Evolutionary conservation across 73 alveolate species (phyloP), one percentile per base, ranked within the genome.

Genomic region (Blepharisma stoltei): DNA sequence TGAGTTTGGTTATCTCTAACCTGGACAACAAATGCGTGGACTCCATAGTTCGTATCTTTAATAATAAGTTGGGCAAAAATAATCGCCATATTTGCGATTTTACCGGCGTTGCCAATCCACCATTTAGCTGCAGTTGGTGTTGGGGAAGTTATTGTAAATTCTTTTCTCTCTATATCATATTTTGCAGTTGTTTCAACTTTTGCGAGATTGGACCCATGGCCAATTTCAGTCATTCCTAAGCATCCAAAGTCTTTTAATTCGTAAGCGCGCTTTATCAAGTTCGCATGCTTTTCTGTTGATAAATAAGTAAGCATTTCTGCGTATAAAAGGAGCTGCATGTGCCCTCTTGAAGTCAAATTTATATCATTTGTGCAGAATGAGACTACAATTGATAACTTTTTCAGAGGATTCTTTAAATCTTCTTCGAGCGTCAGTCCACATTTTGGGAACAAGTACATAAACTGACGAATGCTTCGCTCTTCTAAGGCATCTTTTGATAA

Each of bases 151-250:
- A 92, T 55, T 8, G 89, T 75, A 25, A 89, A 92, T 50, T 84
- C 90, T 67, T 80, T 49, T 4, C 86, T 76, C 54, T 71, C 32
- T 5, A 70, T 70, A 76, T 92, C 97, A 81, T 86, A 92, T 8
- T 78, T 82, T 0, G 97, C 97, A 18, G 93, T 92, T 1, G 97
- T 89, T 48, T 60, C 73, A 5, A 92, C 27, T 9, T 88, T 89
- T 80, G 86, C 73, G 8, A 92, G 95, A 80, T 92, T 89, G 7
- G 95, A 88, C 4, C 97, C 97, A 73, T 88, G 95, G 0, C 97
- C 97, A 9, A 91, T 47, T 77, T 91, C 97, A 49, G 97, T 91
- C 77, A 70, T n/a, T 44, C 46, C 32, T 37, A 70, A 70, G 11
- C 69, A 43, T 3, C 41, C 41, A 32, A 32, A 50, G 65, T 50